phyloP scores from a whole-genome alignment of 352 stramenopile genomes.

The Phytophthora fragariaefolia region DNA sequence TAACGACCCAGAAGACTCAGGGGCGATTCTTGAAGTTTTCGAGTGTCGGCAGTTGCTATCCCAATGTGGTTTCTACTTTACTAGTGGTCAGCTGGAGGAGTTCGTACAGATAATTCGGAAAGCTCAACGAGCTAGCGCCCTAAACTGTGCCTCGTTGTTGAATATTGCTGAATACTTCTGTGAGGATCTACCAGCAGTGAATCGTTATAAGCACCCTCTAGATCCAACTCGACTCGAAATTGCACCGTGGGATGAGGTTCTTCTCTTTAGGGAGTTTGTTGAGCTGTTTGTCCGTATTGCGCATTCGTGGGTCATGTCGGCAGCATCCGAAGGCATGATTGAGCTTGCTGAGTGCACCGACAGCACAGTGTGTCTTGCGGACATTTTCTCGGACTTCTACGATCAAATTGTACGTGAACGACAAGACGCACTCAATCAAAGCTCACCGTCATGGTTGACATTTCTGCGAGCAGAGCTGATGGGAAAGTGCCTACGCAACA shows the following conservation, averaged over 20 bases:
- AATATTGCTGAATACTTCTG: conserved; percentile 19
- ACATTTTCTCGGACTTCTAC: conserved; percentile 54
- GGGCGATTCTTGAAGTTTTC: conserved; percentile 51
- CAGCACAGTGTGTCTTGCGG: conserved; percentile 33
- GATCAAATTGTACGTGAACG: conserved; percentile 48
- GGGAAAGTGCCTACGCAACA: conserved; percentile 45
- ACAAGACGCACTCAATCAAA: conserved; percentile 26
- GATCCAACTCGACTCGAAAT: conserved; percentile 37
- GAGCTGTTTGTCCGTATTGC: conserved; percentile 70
- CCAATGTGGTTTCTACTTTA: conserved; percentile 52
- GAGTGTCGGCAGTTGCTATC: conserved; percentile 58
- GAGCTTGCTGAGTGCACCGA: conserved; percentile 12
- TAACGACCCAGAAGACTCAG: conserved; percentile 29
- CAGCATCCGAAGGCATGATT: conserved; percentile 16
- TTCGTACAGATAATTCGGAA: conserved; percentile 46
- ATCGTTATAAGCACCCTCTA: conserved; percentile 24
- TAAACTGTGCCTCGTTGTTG: conserved; percentile 24
- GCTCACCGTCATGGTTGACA: conserved; percentile 27
- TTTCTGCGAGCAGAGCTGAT: conserved; percentile 42
- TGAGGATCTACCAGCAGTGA: conserved; percentile 28
- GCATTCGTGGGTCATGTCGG: conserved; percentile 33
- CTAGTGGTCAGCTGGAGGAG: conserved; percentile 44
- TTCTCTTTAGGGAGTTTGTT: conserved; percentile 71
- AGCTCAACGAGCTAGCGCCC: conserved; percentile 42
- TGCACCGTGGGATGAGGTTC: conserved; percentile 44